Evolutionary conservation across 2,329 filamentous ascomycete genomes (phyloP), one percentile per base, ranked within the genome.

Genomic region (Trichoderma oligosporum): DNA sequence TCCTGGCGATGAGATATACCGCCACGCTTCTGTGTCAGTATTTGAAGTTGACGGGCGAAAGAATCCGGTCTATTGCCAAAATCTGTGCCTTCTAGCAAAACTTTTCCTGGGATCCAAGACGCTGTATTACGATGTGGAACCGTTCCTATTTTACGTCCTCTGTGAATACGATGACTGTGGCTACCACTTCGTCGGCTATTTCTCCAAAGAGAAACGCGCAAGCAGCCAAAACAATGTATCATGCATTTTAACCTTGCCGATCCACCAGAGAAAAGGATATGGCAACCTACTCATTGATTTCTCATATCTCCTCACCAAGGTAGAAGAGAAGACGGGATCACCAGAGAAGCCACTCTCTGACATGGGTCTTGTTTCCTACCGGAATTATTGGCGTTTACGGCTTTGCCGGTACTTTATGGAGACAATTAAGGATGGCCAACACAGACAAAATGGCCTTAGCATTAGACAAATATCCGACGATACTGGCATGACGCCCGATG

Each of bases 81-180:
- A 99, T 65, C 83, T 99, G 29, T 99, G 94, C 73, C 82, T 99
- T 12, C 80, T 99, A 41, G 94, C 92, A 54, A 99, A 99, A 73
- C 81, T 99, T 20, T 99, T 99, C 71, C 81, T 99, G n/a, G 94
- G 95, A 20, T 97, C 95, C 55, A 99, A 99, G 72, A 99, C 94
- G 0, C 81, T 97, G 4, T 97, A 97, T 76, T 97, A 97, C 74
- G 93, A 97, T 67, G 93, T 97, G 2, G 93, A 97, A 64, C 94
- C 93, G 0, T 97, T 97, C 70, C 74, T 97, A 6, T 97, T 97
- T 76, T 97, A 97, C 70, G 92, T 97, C 65, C 89, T 97, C 76
- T 96, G 91, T 63, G 94, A 96, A 66, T 93, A 92, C 65, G 89
- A 97, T 67, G 88, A 94, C 56, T 83, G 87, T 16, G 93, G 93